phyloP scores from a whole-genome alignment of 2,329 filamentous ascomycete species.

The Neonectria faginata region DNA sequence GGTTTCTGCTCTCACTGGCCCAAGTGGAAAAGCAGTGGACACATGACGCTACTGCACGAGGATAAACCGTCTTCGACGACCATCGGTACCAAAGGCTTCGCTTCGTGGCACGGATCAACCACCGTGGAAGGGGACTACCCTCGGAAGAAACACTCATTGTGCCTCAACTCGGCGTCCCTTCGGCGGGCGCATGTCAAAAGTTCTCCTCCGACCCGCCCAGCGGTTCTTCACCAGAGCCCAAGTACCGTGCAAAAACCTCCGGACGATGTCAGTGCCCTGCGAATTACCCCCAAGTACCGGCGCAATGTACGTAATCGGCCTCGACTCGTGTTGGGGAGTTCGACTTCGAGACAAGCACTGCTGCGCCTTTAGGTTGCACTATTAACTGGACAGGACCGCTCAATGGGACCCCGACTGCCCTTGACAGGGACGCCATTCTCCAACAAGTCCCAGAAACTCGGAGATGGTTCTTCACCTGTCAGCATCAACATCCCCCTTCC shows the following conservation, averaged over 20 bases:
- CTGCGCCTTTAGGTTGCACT: slow-evolving; percentile 2
- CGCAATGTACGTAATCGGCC: slow-evolving; percentile 38
- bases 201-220: slow-evolving; percentile 15
- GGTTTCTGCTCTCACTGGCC: slow-evolving; percentile 35
- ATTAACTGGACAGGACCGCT: neutral
- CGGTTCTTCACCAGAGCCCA: slow-evolving; percentile 8
- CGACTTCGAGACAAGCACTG: slow-evolving; percentile 14
- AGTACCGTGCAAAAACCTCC: slow-evolving; percentile 30
- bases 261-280: slow-evolving; percentile 22
- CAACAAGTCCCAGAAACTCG: slow-evolving; percentile 13
- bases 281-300: slow-evolving; percentile 16
- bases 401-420: slow-evolving; percentile 1
- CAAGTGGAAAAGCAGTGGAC: slow-evolving; percentile 23
- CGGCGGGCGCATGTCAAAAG: slow-evolving; percentile 3
- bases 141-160: neutral
- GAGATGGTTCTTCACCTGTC: slow-evolving; percentile 3
- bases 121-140: slow-evolving; percentile 5
- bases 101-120: slow-evolving; percentile 18
- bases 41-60: slow-evolving; percentile 44
- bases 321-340: slow-evolving; percentile 15
- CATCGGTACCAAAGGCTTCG: slow-evolving; percentile 1
- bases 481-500: neutral
- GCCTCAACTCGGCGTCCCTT: slow-evolving; percentile 9
- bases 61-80: slow-evolving; percentile 24
- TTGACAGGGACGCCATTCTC: slow-evolving; percentile 6